Evolutionary conservation across 768 basidiomycete genomes (phyloP).

Genomic region (Rhizopogon rudus): DNA sequence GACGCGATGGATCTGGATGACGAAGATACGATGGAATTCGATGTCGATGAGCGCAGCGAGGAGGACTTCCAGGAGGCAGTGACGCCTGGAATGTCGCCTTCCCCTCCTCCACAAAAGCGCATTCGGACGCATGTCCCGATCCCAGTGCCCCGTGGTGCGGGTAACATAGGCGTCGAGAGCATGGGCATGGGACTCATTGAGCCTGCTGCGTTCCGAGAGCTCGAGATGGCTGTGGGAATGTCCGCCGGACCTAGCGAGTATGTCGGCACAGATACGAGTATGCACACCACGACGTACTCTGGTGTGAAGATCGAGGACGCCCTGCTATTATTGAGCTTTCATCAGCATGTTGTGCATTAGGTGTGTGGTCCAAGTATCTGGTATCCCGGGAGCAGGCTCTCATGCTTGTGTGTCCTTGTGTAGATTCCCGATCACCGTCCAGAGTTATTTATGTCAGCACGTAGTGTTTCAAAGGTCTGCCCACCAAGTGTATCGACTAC

Average conservation of each 20-base stretch:
- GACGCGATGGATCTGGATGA: constrained; percentile 49
- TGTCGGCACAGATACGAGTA: constrained; percentile 12
- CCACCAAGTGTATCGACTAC: constrained; percentile 1
- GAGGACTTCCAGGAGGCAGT: constrained; percentile 74
- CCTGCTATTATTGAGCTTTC: constrained; percentile 67
- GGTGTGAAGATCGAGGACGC: constrained; percentile 74
- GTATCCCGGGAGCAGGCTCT: background rate
- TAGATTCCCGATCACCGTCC: background rate
- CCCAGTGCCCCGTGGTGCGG: constrained; percentile 24
- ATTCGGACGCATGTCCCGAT: constrained; percentile 21
- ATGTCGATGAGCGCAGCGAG: constrained; percentile 50
- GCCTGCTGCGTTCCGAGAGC: constrained; percentile 38
- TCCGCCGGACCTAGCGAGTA: constrained; percentile 18
- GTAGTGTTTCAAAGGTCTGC: background rate
- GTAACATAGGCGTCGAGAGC: constrained; percentile 20
- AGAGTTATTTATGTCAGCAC: constrained; percentile 1
- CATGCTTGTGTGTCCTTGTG: background rate
- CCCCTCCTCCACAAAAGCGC: constrained; percentile 30
- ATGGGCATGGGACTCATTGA: constrained; percentile 34
- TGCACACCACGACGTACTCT: constrained; percentile 31
- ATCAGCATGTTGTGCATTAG: constrained; percentile 58
- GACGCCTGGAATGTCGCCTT: constrained; percentile 52
- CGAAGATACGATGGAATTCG: constrained; percentile 39
- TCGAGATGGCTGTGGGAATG: constrained; percentile 40
- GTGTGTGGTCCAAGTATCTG: background rate